These are phyloP conservation scores for Circinella umbellata DNA, from an alignment of 371 early-diverging fungal species.

Conservation along the genomic window DNA sequence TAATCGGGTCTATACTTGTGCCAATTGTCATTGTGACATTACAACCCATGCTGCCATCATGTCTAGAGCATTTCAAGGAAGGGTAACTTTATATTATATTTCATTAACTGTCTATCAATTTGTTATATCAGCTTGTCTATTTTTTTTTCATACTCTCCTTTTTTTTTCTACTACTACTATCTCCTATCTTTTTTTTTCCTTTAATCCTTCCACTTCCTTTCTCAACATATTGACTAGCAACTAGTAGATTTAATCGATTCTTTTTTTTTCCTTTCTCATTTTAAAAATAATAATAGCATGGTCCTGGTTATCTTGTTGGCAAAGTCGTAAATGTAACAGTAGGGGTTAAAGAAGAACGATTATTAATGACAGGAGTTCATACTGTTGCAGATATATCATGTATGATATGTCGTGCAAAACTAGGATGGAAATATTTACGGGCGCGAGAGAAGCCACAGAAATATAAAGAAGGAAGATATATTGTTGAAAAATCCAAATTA, in stretches of 20 bases:
- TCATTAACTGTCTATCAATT: background rate
- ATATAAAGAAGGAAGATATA: conserved; percentile 84
- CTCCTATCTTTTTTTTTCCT: too few relatives aligned
- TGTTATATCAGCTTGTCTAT: background rate
- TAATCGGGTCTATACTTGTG: conserved; percentile 25
- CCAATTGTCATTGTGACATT: conserved; percentile 28
- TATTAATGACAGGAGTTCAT: conserved; percentile 82
- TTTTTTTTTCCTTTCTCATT: background rate
- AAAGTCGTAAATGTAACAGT: conserved; percentile 63
- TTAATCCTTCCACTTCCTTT: too few relatives aligned
- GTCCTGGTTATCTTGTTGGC: conserved; percentile 73
- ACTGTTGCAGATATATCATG: conserved; percentile 80
- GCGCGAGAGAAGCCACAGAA: conserved; percentile 66
- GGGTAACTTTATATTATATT: conserved; percentile 8
- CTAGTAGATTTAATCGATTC: background rate
- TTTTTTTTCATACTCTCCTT: background rate
- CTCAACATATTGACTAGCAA: too few relatives aligned
- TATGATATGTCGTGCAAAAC: conserved; percentile 59
- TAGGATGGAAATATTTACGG: conserved; percentile 85
- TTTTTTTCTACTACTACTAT: too few relatives aligned
- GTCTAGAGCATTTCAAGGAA: conserved; percentile 28
- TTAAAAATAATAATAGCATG: conserved; percentile 47
- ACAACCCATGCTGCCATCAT: conserved; percentile 25
- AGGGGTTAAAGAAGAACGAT: conserved; percentile 68
- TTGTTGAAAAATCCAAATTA: conserved; percentile 69